A percentile compares a stretch with the other conserved stretches of the same genome.
Evolutionary conservation across 202 grass and related monocot species (phyloP).

Genomic region (Musa balbisiana): DNA sequence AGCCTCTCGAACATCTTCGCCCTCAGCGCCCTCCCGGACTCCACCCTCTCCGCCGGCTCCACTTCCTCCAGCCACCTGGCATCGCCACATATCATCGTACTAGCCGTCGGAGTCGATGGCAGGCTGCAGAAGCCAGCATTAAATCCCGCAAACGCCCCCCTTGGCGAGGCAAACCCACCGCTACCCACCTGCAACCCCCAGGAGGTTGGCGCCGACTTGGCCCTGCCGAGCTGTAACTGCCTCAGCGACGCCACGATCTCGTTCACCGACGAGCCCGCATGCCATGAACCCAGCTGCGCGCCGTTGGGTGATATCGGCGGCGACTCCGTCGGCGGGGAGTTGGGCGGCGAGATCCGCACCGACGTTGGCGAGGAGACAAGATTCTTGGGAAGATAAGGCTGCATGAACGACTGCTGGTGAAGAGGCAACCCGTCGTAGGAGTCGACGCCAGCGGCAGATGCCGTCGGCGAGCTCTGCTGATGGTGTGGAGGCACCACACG

Average conservation of each 20-base stretch:
- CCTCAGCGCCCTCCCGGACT: constrained; percentile 60
- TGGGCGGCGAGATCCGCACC: constrained; percentile 11
- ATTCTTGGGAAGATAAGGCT: constrained; percentile 43
- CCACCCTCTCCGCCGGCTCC: constrained; percentile 55
- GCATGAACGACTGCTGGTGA: constrained; percentile 39
- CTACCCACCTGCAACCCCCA: constrained; percentile 31
- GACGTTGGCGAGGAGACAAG: constrained; percentile 62
- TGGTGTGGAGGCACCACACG: constrained; percentile 55
- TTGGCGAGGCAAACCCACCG: constrained; percentile 33
- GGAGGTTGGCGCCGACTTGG: constrained; percentile 23
- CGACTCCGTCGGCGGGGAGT: constrained; percentile 1
- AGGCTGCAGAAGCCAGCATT: constrained; percentile 44
- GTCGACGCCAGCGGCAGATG: constrained; percentile 9
- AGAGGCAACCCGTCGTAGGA: constrained; percentile 79
- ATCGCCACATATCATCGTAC: background rate
- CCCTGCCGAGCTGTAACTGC: constrained; percentile 14
- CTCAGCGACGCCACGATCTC: constrained; percentile 14
- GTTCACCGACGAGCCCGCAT: background rate
- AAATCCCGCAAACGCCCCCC: constrained; percentile 4
- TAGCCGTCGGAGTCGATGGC: constrained; percentile 39
- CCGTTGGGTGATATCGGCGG: constrained; percentile 7
- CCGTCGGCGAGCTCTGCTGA: constrained; percentile 24
- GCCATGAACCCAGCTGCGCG: background rate
- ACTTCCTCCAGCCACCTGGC: constrained; percentile 27
- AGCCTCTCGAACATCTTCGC: constrained; percentile 69